Evolutionary conservation across 1,139 yeast genomes (phyloP).

Genomic region (Diutina pseudorugosa): DNA sequence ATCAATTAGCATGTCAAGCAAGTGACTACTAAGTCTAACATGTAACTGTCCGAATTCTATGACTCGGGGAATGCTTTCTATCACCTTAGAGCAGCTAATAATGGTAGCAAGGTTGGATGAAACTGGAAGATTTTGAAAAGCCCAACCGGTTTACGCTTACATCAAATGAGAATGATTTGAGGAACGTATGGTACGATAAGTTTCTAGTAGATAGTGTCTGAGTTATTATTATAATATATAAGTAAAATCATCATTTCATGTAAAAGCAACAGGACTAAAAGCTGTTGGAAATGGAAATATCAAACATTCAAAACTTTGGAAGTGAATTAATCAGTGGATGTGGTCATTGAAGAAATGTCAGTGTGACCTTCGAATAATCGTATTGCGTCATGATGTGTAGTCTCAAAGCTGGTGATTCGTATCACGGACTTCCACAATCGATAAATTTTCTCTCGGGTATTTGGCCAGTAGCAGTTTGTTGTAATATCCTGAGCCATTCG

Average conservation of each 20-base stretch:
- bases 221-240: not conserved
- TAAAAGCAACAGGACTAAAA: not conserved
- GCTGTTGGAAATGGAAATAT: not conserved
- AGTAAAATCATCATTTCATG: not conserved
- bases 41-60: no score
- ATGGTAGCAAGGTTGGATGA: no score
- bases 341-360: not conserved
- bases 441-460: not conserved
- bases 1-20: no score
- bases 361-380: not conserved
- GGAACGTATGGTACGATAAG: no score
- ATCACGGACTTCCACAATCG: not conserved
- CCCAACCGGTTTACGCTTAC: no score
- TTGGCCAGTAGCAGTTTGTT: not conserved
- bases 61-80: no score
- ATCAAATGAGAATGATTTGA: no score
- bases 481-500: not conserved
- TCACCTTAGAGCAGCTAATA: no score
- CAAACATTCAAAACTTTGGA: no score
- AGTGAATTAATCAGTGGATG: not conserved
- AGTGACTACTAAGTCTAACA: no score
- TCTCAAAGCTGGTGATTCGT: not conserved
- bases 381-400: not conserved
- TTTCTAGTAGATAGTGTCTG: no score
- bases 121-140: no score